Base-by-base conservation (phyloP, 371 early-diverging fungal species). In the Mucor lusitanicus region DNA sequence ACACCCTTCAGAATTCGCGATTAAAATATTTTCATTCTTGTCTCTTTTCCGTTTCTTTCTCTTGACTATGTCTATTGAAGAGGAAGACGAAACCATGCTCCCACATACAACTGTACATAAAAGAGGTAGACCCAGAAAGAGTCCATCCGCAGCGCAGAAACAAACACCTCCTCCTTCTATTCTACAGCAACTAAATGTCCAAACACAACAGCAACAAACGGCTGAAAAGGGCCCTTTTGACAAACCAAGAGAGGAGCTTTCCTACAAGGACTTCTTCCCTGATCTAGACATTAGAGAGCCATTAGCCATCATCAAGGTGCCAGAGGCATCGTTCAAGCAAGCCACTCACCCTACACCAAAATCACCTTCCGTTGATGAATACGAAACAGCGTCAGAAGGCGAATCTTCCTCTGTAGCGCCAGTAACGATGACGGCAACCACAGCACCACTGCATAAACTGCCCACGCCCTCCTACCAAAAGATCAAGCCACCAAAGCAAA, bases 191-290 rank as follows among this genome's bases (percentile, higher is more conserved):
- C 39, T 42, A 42, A 64, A 58, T 5, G 8, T n/a, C 13, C 44
- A 44, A 33, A 12, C 25, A 17, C 64, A 54, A 12, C 48, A 5
- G 28, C 58, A 13, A 28, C 63, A 39, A 13, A 27, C 3, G 23
- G 2, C 19, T 46, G 23, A 53, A 46, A 54, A 60, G 21, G 5
- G 7, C 8, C 37, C 50, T 2, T 50, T 25, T 50, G 65, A 69
- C 8, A 60, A 77, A 63, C 95, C 96, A 25, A 85, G 93, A 59
- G 97, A 96, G 72, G 97, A 96, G 71, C 85, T 90, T 55, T 85
- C 91, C 12, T 95, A 88, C 70, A 78, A 81, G 27, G 95, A 93
- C 63, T 88, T 90, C 53, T 94, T 88, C 71, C 95, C 97, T 7
- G 93, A 92, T 73, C 80, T 96, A 35, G 85, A 90, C 57, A 74